Evolutionary conservation across 2,329 filamentous ascomycete genomes (phyloP).

Genomic region (Neofusicoccum laricinum): DNA sequence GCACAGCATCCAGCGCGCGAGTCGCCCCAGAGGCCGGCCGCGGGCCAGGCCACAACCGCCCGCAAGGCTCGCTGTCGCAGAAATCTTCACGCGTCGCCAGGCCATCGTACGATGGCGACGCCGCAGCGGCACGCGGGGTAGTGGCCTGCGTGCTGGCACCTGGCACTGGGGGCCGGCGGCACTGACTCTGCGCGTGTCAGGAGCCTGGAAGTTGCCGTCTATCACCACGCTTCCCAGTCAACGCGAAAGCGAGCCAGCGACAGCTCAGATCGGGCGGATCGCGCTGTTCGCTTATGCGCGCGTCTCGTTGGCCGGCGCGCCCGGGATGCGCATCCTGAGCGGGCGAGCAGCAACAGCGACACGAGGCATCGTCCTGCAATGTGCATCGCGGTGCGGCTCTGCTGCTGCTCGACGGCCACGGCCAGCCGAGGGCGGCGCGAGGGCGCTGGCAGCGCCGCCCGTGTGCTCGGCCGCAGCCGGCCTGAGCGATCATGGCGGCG

Average conservation of each 20-base stretch:
- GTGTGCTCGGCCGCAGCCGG: background rate
- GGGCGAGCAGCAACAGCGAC: background rate
- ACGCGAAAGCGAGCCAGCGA: slow-evolving; percentile 9
- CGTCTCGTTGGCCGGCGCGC: background rate
- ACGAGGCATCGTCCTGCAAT: background rate
- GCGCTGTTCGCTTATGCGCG: slow-evolving; percentile 7
- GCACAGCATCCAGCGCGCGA: background rate
- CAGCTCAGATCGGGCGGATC: slow-evolving; percentile 11
- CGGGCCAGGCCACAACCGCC: slow-evolving; percentile 2
- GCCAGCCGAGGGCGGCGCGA: no score
- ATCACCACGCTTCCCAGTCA: background rate
- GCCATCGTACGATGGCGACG: background rate
- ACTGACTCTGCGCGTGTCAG: slow-evolving; percentile 11
- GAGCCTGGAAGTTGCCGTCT: slow-evolving; percentile 10
- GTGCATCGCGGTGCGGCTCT: background rate
- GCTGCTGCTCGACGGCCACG: background rate
- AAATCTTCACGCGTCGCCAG: background rate
- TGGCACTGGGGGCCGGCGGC: background rate
- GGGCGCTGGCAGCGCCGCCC: no score
- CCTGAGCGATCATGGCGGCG: background rate
- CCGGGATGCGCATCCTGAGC: background rate
- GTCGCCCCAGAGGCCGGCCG: background rate
- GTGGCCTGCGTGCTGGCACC: background rate
- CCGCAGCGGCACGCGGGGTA: slow-evolving; percentile 8
- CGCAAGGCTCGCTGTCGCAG: background rate